phyloP scores from a whole-genome alignment of 2,329 filamentous ascomycete species.

The Piedraia hortae region DNA sequence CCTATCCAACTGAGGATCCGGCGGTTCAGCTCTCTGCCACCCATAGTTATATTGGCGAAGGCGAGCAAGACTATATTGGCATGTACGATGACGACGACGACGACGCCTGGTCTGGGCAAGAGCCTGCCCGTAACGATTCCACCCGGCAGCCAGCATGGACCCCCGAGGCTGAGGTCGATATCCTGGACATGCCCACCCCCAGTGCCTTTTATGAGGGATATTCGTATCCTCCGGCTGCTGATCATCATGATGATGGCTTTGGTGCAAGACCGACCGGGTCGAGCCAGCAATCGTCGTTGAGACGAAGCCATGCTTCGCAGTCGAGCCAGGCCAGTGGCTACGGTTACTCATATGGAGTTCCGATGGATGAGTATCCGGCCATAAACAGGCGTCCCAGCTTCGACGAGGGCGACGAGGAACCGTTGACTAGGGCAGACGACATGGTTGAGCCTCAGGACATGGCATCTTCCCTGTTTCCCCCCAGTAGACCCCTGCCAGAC shows the following conservation, averaged over 20 bases:
- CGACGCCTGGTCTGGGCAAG: constrained; percentile 11
- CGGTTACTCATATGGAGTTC: constrained; percentile 19
- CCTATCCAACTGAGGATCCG: too few relatives aligned
- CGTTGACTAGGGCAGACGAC: constrained; percentile 16
- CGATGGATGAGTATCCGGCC: constrained; percentile 42
- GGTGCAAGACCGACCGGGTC: constrained; percentile 14
- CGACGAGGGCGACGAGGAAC: constrained; percentile 65
- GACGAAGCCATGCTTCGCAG: constrained; percentile 17
- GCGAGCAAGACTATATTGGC: too few relatives aligned
- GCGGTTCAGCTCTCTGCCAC: too few relatives aligned
- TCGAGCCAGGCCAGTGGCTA: constrained; percentile 15
- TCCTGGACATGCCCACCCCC: constrained; percentile 45
- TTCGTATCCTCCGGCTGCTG: constrained; percentile 15
- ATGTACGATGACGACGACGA: too few relatives aligned
- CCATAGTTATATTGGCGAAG: too few relatives aligned
- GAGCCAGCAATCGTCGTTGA: constrained; percentile 18
- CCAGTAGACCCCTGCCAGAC: constrained; percentile 28
- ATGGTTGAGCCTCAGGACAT: constrained; percentile 21
- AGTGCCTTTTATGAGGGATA: constrained; percentile 42
- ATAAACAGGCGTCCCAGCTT: constrained; percentile 49
- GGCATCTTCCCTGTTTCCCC: constrained; percentile 36
- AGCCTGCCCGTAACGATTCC: constrained; percentile 4
- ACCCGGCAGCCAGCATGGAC: constrained; percentile 21
- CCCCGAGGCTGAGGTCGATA: constrained; percentile 39
- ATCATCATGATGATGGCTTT: constrained; percentile 8